Evolutionary conservation across 805 yeast species (phyloP), one percentile per base, ranked within the genome.

Genomic region (Candida awuae): DNA sequence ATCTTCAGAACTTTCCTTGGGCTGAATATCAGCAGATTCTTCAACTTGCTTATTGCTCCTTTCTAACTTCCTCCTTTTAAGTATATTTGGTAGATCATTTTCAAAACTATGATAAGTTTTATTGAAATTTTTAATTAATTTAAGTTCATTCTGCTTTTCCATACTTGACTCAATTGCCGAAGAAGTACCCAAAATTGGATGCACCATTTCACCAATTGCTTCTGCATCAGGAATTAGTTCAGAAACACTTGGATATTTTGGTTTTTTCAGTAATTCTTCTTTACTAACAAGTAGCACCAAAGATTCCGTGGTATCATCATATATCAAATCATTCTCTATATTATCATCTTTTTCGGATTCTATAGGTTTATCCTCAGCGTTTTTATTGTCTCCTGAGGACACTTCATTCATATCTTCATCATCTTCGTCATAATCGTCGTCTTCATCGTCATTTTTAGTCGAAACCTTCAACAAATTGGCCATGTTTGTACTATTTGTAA

Each of bases 41-140:
- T 68, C 77, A 19, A 86, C 59, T 49, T 82, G 76, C 52, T 82
- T 71, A 56, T 88, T 94, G 40, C 84, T 80, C 49, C 81, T 83
- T 51, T 85, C 94, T 23, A 88, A 65, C 52, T 80, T 83, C 44
- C 85, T 61, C 53, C 92, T 70, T 51, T 85, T 83, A 39, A 79
- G 65, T 39, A 85, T 66, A 2, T 88, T 84, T 38, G 84, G 94
- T 38, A 71, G 55, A 56, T 84, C 94, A 52, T 76, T 73, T 55
- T 84, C 94, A 53, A 81, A 81, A 48, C 70, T 76, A 53, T 83
- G 92, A 52, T 83, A 83, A 4, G 82, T 73, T 48, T 75, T 80
- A 59, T 77, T 77, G 63, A 81, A 80, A 52, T 76, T 81, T 42
- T 69, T 73, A 41, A 82, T 74, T 32, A 73, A 42, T 37, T 57